These are phyloP conservation scores for Plasmopara viticola DNA, from an alignment of 352 stramenopile genomes.

Conservation along the genomic window DNA sequence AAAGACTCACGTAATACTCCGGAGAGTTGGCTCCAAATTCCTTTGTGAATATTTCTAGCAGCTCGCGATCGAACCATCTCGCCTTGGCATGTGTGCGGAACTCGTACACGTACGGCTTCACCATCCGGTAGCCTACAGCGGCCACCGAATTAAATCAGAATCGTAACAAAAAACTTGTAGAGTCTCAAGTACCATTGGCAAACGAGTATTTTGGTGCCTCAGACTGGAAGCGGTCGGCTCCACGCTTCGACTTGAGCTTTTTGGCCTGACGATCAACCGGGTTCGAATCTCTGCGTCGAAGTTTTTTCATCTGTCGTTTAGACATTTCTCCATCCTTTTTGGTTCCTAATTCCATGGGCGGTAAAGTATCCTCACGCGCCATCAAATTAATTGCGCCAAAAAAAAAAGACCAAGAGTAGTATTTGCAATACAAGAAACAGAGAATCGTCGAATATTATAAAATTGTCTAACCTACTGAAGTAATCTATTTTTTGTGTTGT, in stretches of 20 bases:
- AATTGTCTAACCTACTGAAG: neutral
- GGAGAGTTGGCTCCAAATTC: constrained; percentile 82
- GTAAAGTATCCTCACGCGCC: constrained; percentile 5
- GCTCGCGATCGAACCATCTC: constrained; percentile 88
- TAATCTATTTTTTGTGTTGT: constrained; percentile 3
- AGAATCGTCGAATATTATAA: too few species aligned
- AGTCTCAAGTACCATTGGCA: constrained; percentile 27
- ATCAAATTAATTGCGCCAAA: constrained; percentile 14
- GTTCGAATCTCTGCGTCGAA: constrained; percentile 26
- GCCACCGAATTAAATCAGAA: neutral
- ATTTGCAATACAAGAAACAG: too few species aligned
- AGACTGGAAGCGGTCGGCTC: constrained; percentile 37
- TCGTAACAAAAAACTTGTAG: neutral
- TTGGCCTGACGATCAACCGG: constrained; percentile 28
- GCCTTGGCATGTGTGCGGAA: constrained; percentile 94
- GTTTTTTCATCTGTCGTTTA: constrained; percentile 47
- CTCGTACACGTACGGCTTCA: constrained; percentile 93
- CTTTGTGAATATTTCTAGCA: constrained; percentile 89
- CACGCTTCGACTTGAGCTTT: constrained; percentile 47
- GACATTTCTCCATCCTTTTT: constrained; percentile 18
- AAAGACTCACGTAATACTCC: constrained; percentile 72
- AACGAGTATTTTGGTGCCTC: constrained; percentile 54
- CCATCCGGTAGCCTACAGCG: constrained; percentile 64
- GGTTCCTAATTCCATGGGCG: constrained; percentile 1
- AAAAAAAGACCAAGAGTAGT: constrained; percentile 1